These are phyloP conservation scores for Mycogone perniciosa DNA, from an alignment of 2,329 filamentous ascomycete genomes.

Conservation along the genomic window DNA sequence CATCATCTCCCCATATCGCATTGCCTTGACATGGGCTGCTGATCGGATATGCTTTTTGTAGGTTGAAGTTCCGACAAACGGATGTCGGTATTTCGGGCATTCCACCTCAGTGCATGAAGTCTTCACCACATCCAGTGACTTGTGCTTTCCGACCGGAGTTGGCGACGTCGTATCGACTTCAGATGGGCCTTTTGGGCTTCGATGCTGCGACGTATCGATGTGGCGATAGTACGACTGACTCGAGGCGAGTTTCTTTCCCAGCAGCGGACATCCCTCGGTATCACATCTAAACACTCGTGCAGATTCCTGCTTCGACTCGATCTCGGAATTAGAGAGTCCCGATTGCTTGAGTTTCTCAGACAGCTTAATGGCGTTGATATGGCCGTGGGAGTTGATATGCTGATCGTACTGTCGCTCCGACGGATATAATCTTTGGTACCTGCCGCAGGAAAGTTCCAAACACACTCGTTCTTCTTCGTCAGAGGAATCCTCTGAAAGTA, in stretches of 20 bases:
- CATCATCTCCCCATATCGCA: not conserved
- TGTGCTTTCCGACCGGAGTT: not conserved
- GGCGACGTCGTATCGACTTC: not conserved
- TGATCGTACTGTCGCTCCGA: slow-evolving; percentile 7
- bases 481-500: not conserved
- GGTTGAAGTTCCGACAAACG: not conserved
- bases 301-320: slow-evolving; percentile 17
- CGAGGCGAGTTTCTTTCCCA: slow-evolving; percentile 9
- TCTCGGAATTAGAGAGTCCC: not conserved
- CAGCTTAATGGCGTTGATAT: slow-evolving; percentile 8
- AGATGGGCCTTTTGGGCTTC: not conserved
- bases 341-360: slow-evolving; percentile 8
- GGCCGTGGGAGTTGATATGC: slow-evolving; percentile 13
- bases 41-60: not conserved
- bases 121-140: not conserved
- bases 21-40: not conserved
- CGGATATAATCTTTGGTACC: slow-evolving; percentile 15
- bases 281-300: slow-evolving; percentile 16
- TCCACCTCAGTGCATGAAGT: slow-evolving; percentile 1
- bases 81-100: not conserved
- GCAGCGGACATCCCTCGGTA: slow-evolving; percentile 7
- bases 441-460: slow-evolving; percentile 3
- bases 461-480: slow-evolving; percentile 9
- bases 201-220: not conserved
- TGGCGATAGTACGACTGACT: slow-evolving; percentile 2